Percentiles rank a stretch among this genome's conserved stretches.
Conservation (phyloP, 257 asterid species). For the Cinchona pubescens region DNA sequence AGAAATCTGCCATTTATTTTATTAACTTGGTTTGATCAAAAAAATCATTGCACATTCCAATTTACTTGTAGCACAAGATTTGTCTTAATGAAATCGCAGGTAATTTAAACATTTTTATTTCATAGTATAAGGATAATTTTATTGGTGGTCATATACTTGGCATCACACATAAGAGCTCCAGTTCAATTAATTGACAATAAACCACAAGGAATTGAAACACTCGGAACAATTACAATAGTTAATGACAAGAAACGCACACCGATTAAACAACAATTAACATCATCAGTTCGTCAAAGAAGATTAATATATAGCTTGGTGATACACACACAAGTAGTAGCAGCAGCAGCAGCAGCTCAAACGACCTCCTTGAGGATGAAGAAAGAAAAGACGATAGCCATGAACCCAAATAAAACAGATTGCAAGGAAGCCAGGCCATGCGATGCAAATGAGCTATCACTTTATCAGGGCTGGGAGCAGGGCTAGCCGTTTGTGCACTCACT, state of each 20-base stretch:
- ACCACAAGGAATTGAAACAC: background rate
- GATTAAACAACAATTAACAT: background rate
- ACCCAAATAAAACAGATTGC: background rate
- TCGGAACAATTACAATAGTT: no score
- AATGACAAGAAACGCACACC: no score
- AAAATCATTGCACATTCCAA: no score
- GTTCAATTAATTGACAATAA: no score
- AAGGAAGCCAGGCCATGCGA: background rate
- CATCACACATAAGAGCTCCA: background rate
- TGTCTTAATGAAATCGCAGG: no score
- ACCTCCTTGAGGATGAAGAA: background rate
- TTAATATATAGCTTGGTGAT: no score
- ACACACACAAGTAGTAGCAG: no score
- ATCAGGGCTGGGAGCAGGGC: background rate
- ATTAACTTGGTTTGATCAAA: no score
- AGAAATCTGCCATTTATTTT: no score
- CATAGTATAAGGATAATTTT: background rate
- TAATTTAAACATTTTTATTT: no score
- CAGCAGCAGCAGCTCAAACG: no score
- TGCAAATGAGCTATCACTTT: background rate
- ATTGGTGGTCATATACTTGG: background rate
- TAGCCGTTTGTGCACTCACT: background rate
- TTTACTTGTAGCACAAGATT: no score
- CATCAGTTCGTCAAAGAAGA: background rate
- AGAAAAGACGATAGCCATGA: background rate